phyloP scores from a whole-genome alignment of 2,329 filamentous ascomycete genomes.

The Diaporthe sp. region DNA sequence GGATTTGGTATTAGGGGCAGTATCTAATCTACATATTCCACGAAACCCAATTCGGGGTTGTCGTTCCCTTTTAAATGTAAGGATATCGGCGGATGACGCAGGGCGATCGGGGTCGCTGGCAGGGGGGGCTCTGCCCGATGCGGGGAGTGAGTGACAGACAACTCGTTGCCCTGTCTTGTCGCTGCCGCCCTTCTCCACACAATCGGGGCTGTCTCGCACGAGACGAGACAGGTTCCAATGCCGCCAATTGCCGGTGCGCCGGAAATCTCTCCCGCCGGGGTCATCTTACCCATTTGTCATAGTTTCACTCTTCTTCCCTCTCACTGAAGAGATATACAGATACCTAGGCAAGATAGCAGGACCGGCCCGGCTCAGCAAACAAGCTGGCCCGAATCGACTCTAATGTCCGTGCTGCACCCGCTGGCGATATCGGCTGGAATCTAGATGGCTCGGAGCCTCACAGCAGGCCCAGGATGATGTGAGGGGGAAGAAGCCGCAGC shows the following conservation, averaged over 20 bases:
- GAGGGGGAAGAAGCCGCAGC: not conserved
- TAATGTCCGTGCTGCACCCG: not conserved
- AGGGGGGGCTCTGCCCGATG: conserved; percentile 3
- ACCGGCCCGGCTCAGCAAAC: conserved; percentile 31
- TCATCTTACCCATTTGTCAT: conserved; percentile 20
- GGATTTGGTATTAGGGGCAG: not conserved
- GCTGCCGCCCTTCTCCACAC: conserved; percentile 19
- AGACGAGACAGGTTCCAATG: conserved; percentile 23
- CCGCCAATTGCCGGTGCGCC: conserved; percentile 33
- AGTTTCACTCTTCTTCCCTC: conserved; percentile 2
- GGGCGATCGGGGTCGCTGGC: conserved; percentile 13
- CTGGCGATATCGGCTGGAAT: conserved; percentile 19
- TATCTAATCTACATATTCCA: not conserved
- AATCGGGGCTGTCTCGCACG: not conserved
- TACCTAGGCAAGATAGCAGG: not conserved
- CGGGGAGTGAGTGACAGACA: not conserved
- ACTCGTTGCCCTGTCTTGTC: not conserved
- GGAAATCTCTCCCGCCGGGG: not conserved
- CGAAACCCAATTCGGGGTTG: not conserved
- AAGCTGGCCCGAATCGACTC: not conserved
- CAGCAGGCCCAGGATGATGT: not conserved
- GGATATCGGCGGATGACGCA: conserved; percentile 7
- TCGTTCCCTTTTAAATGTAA: conserved; percentile 1
- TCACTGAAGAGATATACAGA: not conserved
- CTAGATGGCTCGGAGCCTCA: not conserved